Conservation (phyloP, 352 stramenopile genomes). For the Albugo laibachii region DNA sequence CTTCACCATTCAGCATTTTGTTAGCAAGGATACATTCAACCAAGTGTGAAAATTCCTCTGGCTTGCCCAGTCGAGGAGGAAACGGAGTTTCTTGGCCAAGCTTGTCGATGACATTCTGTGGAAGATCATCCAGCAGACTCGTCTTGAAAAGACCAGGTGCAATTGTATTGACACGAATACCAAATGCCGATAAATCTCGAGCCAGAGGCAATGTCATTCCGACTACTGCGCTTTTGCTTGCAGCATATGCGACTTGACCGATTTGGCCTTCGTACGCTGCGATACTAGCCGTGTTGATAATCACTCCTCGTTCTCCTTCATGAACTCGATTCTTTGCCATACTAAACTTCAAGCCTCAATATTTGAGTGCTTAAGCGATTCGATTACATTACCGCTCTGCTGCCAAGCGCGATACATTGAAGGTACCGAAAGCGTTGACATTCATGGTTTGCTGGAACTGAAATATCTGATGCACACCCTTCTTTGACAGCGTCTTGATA, state of each 20-base stretch:
- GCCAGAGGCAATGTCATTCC: conserved; percentile 94
- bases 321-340: conserved; percentile 64
- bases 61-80: conserved; percentile 85
- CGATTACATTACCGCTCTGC: conserved; percentile 64
- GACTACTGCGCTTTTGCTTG: conserved; percentile 92
- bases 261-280: conserved; percentile 95
- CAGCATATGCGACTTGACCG: conserved; percentile 92
- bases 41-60: conserved; percentile 90
- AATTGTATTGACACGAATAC: conserved; percentile 95
- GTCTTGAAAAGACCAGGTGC: conserved; percentile 93
- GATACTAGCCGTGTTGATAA: conserved; percentile 98
- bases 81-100: conserved; percentile 90
- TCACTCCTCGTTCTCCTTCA: conserved; percentile 83
- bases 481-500: conserved; percentile 86
- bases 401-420: conserved; percentile 92
- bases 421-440: conserved; percentile 93
- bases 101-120: conserved; percentile 86
- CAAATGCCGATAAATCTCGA: conserved; percentile 82
- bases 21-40: conserved; percentile 93
- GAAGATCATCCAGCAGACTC: conserved; percentile 87
- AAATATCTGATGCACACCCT: conserved; percentile 78
- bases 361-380: not conserved
- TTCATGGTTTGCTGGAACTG: conserved; percentile 90
- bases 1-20: conserved; percentile 96
- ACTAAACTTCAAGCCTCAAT: conserved; percentile 11